phyloP scores from a whole-genome alignment of 2,329 filamentous ascomycete species.

The Rhinocladiella mackenziei region DNA sequence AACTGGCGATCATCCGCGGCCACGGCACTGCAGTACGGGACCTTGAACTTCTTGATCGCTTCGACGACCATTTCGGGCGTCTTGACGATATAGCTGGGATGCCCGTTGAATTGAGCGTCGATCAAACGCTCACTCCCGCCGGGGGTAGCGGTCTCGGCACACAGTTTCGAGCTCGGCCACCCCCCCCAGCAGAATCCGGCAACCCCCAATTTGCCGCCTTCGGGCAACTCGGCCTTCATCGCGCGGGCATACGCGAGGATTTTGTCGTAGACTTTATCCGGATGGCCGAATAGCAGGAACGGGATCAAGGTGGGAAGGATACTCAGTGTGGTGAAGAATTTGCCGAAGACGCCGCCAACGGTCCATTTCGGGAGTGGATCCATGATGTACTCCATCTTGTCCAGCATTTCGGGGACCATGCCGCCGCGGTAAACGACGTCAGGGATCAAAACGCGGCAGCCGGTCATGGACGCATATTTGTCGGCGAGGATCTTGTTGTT shows the following conservation, averaged over 20 bases:
- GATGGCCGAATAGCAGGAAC: slow-evolving; percentile 29
- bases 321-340: slow-evolving; percentile 6
- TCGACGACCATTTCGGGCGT: slow-evolving; percentile 41
- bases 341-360: slow-evolving; percentile 9
- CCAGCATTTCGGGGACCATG: slow-evolving; percentile 16
- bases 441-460: slow-evolving; percentile 30
- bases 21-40: slow-evolving; percentile 22
- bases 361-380: slow-evolving; percentile 3
- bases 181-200: slow-evolving; percentile 62
- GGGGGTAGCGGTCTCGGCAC: slow-evolving; percentile 33
- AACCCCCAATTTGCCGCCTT: slow-evolving; percentile 43
- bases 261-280: slow-evolving; percentile 31
- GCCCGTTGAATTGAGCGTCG: slow-evolving; percentile 50
- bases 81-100: slow-evolving; percentile 47
- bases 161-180: slow-evolving; percentile 48
- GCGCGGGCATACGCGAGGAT: slow-evolving; percentile 36
- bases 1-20: slow-evolving; percentile 43
- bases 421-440: slow-evolving; percentile 30
- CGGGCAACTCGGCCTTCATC: slow-evolving; percentile 31
- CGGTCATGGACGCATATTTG: slow-evolving; percentile 43
- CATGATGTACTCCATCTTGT: slow-evolving; percentile 21
- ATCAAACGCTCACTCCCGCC: slow-evolving; percentile 37
- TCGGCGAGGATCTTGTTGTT: slow-evolving; percentile 55
- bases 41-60: slow-evolving; percentile 21
- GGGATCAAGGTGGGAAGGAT: slow-evolving; percentile 15